A percentile compares a stretch with the other conserved stretches of the same genome.
phyloP scores from a whole-genome alignment of 768 basidiomycete species.

The Leccinum pellstonianum region DNA sequence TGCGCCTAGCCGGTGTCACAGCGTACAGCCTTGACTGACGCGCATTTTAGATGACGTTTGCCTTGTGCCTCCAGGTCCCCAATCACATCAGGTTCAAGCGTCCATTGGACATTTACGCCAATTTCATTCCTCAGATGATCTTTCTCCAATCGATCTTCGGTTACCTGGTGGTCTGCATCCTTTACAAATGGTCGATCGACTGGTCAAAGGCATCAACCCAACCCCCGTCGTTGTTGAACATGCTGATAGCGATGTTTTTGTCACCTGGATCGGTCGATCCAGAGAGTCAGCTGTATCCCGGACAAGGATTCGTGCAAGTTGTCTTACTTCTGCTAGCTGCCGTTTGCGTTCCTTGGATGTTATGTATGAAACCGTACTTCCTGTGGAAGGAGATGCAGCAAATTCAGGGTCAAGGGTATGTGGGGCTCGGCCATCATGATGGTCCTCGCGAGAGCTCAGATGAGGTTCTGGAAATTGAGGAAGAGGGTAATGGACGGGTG shows the following conservation, averaged over 20 bases:
- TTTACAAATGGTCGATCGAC: slow-evolving; percentile 97
- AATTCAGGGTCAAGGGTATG: slow-evolving; percentile 82
- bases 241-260: slow-evolving; percentile 96
- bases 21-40: slow-evolving; percentile 9
- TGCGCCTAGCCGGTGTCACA: slow-evolving; percentile 30
- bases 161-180: slow-evolving; percentile 88
- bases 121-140: slow-evolving; percentile 96
- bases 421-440: slow-evolving; percentile 60
- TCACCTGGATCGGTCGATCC: slow-evolving; percentile 78
- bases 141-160: slow-evolving; percentile 99
- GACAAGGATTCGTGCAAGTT: slow-evolving; percentile 83
- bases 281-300: slow-evolving; percentile 72
- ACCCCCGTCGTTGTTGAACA: slow-evolving; percentile 91
- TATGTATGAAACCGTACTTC: slow-evolving; percentile 89
- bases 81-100: slow-evolving; percentile 96
- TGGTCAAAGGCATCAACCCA: slow-evolving; percentile 69
- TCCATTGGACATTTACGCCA: slow-evolving; percentile 81
- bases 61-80: slow-evolving; percentile 91
- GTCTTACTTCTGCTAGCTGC: slow-evolving; percentile 74
- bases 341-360: slow-evolving; percentile 93
- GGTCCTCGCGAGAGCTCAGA: slow-evolving; percentile 56
- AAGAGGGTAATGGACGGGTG: slow-evolving; percentile 74
- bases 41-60: slow-evolving; percentile 88
- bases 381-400: slow-evolving; percentile 86
- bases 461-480: slow-evolving; percentile 69